Percentiles rank a stretch among this genome's conserved stretches.
Conservation (phyloP, 805 yeast genomes). For the Cyberlindnera xylosilytica region DNA sequence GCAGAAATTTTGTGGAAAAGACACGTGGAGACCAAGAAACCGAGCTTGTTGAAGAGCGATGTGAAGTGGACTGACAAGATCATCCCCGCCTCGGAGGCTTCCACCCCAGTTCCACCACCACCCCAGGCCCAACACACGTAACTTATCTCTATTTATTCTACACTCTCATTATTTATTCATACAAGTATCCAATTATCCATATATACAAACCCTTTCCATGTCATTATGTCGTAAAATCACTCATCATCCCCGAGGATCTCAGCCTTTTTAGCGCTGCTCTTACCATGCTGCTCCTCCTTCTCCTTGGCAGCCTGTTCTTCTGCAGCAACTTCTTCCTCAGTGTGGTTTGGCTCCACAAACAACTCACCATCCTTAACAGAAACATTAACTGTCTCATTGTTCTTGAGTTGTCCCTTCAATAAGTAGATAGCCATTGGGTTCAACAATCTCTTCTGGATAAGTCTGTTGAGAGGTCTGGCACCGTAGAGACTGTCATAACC, state of each 20-base stretch:
- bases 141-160: not conserved
- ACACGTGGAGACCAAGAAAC: slow-evolving; percentile 13
- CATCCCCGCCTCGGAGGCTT: slow-evolving; percentile 8
- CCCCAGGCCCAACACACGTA: not conserved
- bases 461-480: slow-evolving; percentile 92
- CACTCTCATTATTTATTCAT: slow-evolving; percentile 2
- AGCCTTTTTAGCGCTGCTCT: slow-evolving; percentile 5
- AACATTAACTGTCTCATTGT: slow-evolving; percentile 53
- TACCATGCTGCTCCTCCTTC: not conserved
- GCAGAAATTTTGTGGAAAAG: slow-evolving; percentile 47
- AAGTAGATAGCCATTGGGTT: slow-evolving; percentile 83
- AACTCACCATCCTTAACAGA: slow-evolving; percentile 43
- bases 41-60: slow-evolving; percentile 13
- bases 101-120: not conserved
- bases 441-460: slow-evolving; percentile 77
- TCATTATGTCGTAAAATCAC: slow-evolving; percentile 1
- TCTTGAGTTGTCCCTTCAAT: slow-evolving; percentile 73
- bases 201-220: not conserved
- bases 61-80: slow-evolving; percentile 24
- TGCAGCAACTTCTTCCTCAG: slow-evolving; percentile 28
- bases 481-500: slow-evolving; percentile 95
- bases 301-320: slow-evolving; percentile 4
- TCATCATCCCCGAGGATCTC: slow-evolving; percentile 15
- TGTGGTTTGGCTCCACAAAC: slow-evolving; percentile 45
- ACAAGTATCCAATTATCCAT: not conserved